Evolutionary conservation across 768 basidiomycete species (phyloP), one percentile per base, ranked within the genome.

Genomic region (Grammothele lineata): DNA sequence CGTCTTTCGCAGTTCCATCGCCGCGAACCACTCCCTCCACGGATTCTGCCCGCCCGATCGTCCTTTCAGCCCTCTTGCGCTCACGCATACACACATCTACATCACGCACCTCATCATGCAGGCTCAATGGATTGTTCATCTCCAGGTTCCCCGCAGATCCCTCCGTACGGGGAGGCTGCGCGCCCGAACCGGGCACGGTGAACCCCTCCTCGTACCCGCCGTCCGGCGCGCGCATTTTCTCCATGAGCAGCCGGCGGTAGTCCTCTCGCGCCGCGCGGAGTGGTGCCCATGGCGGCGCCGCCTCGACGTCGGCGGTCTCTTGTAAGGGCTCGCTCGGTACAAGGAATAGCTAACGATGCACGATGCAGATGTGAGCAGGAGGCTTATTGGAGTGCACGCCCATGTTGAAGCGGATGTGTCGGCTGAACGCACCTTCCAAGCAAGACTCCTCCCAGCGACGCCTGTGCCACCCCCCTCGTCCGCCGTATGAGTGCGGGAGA

Each of bases 21-120:
- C 80, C 23, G 81, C 73, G 65, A 97, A 99, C 91, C 92, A 98
- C 38, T 82, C 79, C 56, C 82, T 87, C 96, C 96, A 99, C 9
- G 94, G 94, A 66, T 94, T 96, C 83, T 94, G 36, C 3, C 42
- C 37, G n/a, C n/a, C n/a, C n/a, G n/a, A n/a, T n/a, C n/a, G n/a
- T n/a, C 23, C 18, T 21, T 33, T 27, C 19, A 25, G n/a, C n/a
- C 37, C 41, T 40, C 43, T 27, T 24, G 39, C 49, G 40, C 18
- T 27, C 38, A 25, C 10, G 38, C 4, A 3, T 41, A 45, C 27
- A 44, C 9, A 41, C 12, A 17, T 6, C 34, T 21, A 12, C 15
- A 21, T n/a, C n/a, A 35, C 69, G 38, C 45, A 86, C 85, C 73
- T 89, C 81, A 46, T 83, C 75, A 56, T 92, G 81, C 50, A 90